phyloP scores from a whole-genome alignment of 148 eudicot species.

The Rhododendron ovatum region DNA sequence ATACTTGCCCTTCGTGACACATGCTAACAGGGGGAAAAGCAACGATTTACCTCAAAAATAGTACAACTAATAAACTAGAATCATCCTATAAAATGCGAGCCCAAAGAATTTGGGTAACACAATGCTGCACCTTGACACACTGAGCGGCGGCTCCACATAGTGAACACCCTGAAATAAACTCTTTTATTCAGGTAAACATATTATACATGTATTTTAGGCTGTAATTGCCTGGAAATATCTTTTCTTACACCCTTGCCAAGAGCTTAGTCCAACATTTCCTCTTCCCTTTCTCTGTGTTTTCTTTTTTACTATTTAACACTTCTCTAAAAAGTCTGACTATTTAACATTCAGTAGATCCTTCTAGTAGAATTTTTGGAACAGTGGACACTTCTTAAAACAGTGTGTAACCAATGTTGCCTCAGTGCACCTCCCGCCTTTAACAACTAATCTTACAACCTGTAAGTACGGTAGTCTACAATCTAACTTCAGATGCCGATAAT shows the following conservation, averaged over 20 bases:
- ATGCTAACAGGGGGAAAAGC: background rate
- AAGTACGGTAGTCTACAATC: background rate
- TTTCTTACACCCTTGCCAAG: background rate
- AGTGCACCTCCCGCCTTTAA: too few species aligned
- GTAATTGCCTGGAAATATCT: background rate
- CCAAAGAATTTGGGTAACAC: too few species aligned
- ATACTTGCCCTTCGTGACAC: background rate
- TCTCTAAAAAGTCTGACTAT: background rate
- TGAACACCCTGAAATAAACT: background rate
- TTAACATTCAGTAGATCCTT: background rate
- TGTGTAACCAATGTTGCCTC: background rate
- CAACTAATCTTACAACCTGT: too few species aligned
- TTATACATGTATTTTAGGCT: background rate
- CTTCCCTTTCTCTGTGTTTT: background rate
- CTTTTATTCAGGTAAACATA: background rate
- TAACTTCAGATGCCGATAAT: background rate
- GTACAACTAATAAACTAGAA: too few species aligned
- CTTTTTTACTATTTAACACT: background rate
- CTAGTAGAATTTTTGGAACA: too few species aligned
- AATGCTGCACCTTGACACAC: background rate
- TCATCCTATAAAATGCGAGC: too few species aligned
- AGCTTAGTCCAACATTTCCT: background rate
- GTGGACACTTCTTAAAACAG: background rate
- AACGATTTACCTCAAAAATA: background rate
- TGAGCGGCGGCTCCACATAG: background rate